Evolutionary conservation across 257 asterid species (phyloP).

Genomic region (Jacaranda mimosifolia): DNA sequence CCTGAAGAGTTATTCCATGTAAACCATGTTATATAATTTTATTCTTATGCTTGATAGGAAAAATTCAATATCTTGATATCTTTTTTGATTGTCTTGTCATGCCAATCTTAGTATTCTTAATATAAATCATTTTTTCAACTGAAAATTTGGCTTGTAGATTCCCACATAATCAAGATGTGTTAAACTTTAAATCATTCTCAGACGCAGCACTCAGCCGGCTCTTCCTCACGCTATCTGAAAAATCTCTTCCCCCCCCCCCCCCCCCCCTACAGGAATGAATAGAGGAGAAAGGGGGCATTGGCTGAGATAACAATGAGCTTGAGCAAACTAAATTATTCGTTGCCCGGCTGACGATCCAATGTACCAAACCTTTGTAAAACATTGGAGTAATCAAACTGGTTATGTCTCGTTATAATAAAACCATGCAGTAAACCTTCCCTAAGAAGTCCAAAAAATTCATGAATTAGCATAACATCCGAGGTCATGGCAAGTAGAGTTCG

Average conservation of each 20-base stretch:
- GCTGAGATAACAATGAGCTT: not conserved
- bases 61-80: too few relatives aligned
- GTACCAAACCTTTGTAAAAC: not conserved
- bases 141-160: too few relatives aligned
- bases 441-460: slow-evolving; percentile 2
- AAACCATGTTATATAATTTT: not conserved
- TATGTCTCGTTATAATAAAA: not conserved
- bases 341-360: slow-evolving; percentile 36
- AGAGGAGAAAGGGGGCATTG: not conserved
- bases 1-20: not conserved
- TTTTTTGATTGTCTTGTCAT: too few relatives aligned
- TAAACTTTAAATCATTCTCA: too few relatives aligned
- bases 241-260: too few relatives aligned
- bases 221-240: too few relatives aligned
- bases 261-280: too few relatives aligned
- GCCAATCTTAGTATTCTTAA: too few relatives aligned
- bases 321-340: not conserved
- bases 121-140: too few relatives aligned
- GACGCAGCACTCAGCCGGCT: too few relatives aligned
- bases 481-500: slow-evolving; percentile 49
- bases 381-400: slow-evolving; percentile 8
- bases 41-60: not conserved
- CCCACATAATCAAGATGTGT: too few relatives aligned
- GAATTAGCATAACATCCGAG: not conserved
- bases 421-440: not conserved